Conservation (phyloP, 2,329 filamentous ascomycete species). For the Fusarium vanettenii region DNA sequence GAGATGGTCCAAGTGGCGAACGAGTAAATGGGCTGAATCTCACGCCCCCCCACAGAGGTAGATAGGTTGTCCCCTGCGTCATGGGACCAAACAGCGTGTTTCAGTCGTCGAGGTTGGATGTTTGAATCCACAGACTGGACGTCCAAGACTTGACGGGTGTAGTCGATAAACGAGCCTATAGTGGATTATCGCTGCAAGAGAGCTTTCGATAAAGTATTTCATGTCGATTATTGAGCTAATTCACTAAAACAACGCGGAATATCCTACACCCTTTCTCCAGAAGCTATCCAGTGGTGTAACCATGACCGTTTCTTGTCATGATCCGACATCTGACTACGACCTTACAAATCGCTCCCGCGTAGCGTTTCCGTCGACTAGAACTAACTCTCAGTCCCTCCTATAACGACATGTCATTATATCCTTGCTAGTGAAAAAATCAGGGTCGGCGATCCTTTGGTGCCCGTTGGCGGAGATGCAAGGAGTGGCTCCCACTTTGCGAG, state of each 20-base stretch:
- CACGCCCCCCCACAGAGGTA: neutral
- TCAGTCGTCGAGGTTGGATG: conserved; percentile 9
- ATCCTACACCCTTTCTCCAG: neutral
- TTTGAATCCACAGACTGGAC: neutral
- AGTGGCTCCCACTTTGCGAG: neutral
- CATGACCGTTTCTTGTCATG: neutral
- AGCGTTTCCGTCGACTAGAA: neutral
- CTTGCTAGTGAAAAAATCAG: neutral
- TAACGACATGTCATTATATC: neutral
- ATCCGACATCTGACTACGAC: neutral
- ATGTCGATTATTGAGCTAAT: neutral
- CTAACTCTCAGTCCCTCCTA: neutral
- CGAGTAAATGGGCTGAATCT: neutral
- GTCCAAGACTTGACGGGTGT: neutral
- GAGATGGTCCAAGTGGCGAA: neutral
- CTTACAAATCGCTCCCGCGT: neutral
- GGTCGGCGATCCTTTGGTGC: neutral
- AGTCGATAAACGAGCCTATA: neutral
- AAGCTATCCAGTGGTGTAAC: neutral
- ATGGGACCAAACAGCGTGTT: conserved; percentile 3
- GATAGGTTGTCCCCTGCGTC: conserved; percentile 15
- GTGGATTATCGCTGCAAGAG: neutral
- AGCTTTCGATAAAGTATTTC: neutral
- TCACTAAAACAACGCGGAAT: neutral
- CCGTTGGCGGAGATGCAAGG: neutral